Percentiles rank a stretch among this genome's conserved stretches.
Evolutionary conservation across 73 alveolate genomes (phyloP).

Genomic region (Blepharisma stoltei): DNA sequence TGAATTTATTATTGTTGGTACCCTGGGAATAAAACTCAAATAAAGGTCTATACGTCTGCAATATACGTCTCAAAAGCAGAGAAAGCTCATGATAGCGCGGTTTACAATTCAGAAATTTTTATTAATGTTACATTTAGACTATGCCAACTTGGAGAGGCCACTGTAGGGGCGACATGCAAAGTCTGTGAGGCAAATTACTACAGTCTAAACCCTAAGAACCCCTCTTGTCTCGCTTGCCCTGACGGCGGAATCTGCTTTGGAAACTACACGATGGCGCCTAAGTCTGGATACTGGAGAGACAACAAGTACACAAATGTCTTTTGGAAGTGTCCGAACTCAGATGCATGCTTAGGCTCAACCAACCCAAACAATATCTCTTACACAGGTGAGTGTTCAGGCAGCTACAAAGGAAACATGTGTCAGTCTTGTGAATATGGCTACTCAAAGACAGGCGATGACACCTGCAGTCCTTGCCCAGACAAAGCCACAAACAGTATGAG

Average conservation of each 20-base stretch:
- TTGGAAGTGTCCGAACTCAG: conserved; percentile 35
- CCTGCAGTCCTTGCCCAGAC: conserved; percentile 51
- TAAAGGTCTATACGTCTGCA: background rate
- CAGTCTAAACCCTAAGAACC: background rate
- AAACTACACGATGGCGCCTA: background rate
- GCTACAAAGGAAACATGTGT: conserved; percentile 57
- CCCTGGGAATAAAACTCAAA: background rate
- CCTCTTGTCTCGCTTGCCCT: conserved; percentile 15
- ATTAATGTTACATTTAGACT: background rate
- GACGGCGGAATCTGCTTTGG: conserved; percentile 19
- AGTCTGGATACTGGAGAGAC: conserved; percentile 22
- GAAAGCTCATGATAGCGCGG: background rate
- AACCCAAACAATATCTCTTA: conserved; percentile 30
- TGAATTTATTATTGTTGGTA: background rate
- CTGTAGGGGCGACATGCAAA: background rate
- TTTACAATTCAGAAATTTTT: background rate
- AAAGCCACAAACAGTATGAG: conserved; percentile 24
- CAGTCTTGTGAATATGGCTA: conserved; percentile 48
- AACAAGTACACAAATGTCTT: background rate
- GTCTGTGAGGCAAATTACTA: background rate
- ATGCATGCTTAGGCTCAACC: conserved; percentile 57
- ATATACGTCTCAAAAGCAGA: background rate
- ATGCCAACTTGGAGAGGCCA: background rate
- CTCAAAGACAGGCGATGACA: background rate
- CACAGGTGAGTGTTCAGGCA: conserved; percentile 41